Conservation (phyloP, 2,329 filamentous ascomycete species). For the Fusarium sp. region DNA sequence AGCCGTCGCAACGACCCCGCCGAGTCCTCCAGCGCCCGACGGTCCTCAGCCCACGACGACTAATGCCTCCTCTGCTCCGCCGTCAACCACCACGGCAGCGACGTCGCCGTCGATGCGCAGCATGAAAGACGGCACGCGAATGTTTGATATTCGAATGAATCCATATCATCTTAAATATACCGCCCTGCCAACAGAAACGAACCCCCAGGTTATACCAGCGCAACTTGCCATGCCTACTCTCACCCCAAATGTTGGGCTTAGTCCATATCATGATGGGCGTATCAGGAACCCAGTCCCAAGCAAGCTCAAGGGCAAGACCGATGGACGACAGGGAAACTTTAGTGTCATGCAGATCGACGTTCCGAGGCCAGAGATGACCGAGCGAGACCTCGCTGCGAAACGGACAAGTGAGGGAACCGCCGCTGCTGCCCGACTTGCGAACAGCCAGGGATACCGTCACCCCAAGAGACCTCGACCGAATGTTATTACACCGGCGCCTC, state of each 20-base stretch:
- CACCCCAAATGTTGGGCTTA: slow-evolving; percentile 24
- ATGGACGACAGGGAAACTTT: slow-evolving; percentile 66
- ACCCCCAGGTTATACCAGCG: neutral
- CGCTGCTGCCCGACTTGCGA: slow-evolving; percentile 63
- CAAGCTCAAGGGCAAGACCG: slow-evolving; percentile 66
- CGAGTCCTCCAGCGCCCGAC: slow-evolving; percentile 2
- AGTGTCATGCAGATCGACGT: slow-evolving; percentile 69
- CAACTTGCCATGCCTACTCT: neutral
- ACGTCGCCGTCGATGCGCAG: slow-evolving; percentile 8
- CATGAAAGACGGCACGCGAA: slow-evolving; percentile 17
- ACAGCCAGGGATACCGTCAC: slow-evolving; percentile 61
- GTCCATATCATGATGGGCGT: slow-evolving; percentile 45
- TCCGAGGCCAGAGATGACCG: slow-evolving; percentile 54
- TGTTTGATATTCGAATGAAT: slow-evolving; percentile 25
- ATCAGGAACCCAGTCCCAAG: slow-evolving; percentile 65
- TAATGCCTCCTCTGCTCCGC: slow-evolving; percentile 14
- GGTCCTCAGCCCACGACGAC: neutral
- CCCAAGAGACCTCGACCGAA: slow-evolving; percentile 54
- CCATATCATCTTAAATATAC: neutral
- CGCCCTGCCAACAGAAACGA: neutral
- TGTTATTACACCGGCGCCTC: slow-evolving; percentile 34
- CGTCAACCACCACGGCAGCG: slow-evolving; percentile 1
- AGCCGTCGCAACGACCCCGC: slow-evolving; percentile 18
- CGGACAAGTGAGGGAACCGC: slow-evolving; percentile 68
- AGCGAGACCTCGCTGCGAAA: slow-evolving; percentile 63